Evolutionary conservation across 768 basidiomycete genomes (phyloP).

Genomic region (Pleurotus pulmonarius): DNA sequence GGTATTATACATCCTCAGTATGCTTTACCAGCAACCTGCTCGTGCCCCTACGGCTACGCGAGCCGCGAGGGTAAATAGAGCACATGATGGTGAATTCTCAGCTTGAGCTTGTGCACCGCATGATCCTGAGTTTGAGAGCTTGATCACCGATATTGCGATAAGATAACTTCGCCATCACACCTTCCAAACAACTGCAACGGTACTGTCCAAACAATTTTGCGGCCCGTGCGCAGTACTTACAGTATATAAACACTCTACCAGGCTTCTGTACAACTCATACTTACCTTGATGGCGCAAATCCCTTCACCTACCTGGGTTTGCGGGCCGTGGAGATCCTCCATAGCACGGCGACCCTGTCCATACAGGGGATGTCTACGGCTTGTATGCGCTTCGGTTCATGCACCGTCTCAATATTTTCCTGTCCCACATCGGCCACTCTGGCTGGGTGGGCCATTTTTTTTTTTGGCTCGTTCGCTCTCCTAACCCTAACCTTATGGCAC

Average conservation of each 20-base stretch:
- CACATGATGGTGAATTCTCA: no score
- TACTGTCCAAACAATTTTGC: conserved; percentile 4
- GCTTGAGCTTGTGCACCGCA: no score
- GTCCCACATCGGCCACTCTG: conserved; percentile 51
- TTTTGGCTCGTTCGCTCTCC: conserved; percentile 16
- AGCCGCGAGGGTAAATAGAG: no score
- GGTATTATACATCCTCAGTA: not conserved
- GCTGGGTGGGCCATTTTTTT: conserved; percentile 33
- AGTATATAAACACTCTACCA: conserved; percentile 17
- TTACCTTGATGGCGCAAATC: conserved; percentile 63
- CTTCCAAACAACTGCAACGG: no score
- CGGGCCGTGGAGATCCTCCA: conserved; percentile 55
- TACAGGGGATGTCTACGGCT: conserved; percentile 50
- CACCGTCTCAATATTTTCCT: conserved; percentile 65
- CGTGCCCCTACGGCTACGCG: no score
- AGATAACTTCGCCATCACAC: no score
- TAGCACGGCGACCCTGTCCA: conserved; percentile 74
- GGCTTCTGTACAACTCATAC: conserved; percentile 33
- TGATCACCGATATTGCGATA: no score
- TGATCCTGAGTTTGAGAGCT: no score
- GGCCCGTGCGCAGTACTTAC: conserved; percentile 32
- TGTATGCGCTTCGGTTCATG: conserved; percentile 73
- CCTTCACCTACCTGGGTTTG: conserved; percentile 53
- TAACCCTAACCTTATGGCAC: conserved; percentile 37
- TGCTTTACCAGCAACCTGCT: not conserved